Conservation (phyloP, 352 stramenopile species). For the Labyrinthula sp. region DNA sequence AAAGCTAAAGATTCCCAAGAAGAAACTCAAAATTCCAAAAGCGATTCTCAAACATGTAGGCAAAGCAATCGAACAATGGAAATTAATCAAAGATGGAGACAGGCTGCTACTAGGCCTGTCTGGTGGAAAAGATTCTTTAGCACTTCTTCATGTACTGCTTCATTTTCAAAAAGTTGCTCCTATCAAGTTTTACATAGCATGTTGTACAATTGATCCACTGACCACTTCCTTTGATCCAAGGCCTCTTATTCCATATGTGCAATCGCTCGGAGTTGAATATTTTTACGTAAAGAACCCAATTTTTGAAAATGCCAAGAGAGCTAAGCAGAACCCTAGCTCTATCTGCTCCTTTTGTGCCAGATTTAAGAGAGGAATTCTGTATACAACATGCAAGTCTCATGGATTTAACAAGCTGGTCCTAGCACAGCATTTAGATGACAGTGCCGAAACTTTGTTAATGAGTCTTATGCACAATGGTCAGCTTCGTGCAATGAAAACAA, state of each 20-base stretch:
- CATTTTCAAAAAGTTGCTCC: conserved; percentile 70
- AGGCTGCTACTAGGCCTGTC: conserved; percentile 74
- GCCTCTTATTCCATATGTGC: conserved; percentile 83
- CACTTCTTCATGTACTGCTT: conserved; percentile 77
- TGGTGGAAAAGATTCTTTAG: conserved; percentile 91
- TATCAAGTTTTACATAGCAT: conserved; percentile 77
- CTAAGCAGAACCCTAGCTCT: conserved; percentile 56
- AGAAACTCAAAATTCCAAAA: conserved; percentile 8
- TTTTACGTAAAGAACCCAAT: conserved; percentile 77
- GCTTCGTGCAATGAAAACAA: conserved; percentile 91
- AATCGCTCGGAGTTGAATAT: conserved; percentile 74
- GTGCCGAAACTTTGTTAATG: conserved; percentile 94
- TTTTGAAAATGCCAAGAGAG: conserved; percentile 56
- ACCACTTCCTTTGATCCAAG: conserved; percentile 86
- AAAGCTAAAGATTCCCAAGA: too few relatives aligned
- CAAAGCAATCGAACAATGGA: conserved; percentile 72
- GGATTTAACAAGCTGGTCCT: conserved; percentile 77
- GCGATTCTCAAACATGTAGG: conserved; percentile 38
- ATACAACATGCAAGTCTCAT: conserved; percentile 69
- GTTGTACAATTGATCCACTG: conserved; percentile 82
- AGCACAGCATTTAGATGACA: conserved; percentile 90
- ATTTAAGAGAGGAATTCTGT: conserved; percentile 91
- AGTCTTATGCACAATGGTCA: conserved; percentile 91
- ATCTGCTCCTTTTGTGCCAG: conserved; percentile 82
- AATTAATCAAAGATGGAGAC: conserved; percentile 86